Evolutionary conservation across 108 stramenopile species (phyloP), one percentile per base, ranked within the genome.

Genomic region (Cyclotella atomus): DNA sequence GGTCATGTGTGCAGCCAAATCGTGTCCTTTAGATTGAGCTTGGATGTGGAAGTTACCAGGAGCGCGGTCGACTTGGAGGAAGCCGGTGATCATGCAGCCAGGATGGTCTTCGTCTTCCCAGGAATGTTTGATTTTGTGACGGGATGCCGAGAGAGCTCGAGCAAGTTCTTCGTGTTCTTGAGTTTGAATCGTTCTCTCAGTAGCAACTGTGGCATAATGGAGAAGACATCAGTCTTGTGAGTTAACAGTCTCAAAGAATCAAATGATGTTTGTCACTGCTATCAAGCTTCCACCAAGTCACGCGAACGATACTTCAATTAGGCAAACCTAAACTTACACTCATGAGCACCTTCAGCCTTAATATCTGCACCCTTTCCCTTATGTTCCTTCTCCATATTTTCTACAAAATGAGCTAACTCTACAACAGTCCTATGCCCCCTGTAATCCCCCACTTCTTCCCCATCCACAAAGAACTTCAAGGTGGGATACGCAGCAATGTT

Each of bases 1-100:
- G 14, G 97, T 92, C 85, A 94, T 90, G 70, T 92, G 83, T 4
- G 97, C 85, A 43, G 88, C 91, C n/a, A 99, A 62, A 72, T 97
- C 93, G 75, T 98, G 97, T 35, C 84, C 64, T 25, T 76, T 71
- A 14, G 93, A 95, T 64, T 88, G 85, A 12, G 95, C 95, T 70
- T 96, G 92, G 33, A 99, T 91, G 83, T 97, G 95, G 84, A 99
- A 99, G 73, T 99, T 97, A 0, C 97, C 97, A 14, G 98, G 98
- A 8, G 93, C 95, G n/a, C 98, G 94, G 80, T 98, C 95, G 41
- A 98, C 86, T 5, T 85, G 67, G 49, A 96, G 75, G 57, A 87
- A 79, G 5, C 95, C 95, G 3, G 83, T 63, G 10, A 96, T 30
- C 41, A 84, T 79, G 69, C 97, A 97, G 16, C 92, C 97, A 32